Conservation (phyloP, 768 basidiomycete genomes). For the Tulasnella sp. region DNA sequence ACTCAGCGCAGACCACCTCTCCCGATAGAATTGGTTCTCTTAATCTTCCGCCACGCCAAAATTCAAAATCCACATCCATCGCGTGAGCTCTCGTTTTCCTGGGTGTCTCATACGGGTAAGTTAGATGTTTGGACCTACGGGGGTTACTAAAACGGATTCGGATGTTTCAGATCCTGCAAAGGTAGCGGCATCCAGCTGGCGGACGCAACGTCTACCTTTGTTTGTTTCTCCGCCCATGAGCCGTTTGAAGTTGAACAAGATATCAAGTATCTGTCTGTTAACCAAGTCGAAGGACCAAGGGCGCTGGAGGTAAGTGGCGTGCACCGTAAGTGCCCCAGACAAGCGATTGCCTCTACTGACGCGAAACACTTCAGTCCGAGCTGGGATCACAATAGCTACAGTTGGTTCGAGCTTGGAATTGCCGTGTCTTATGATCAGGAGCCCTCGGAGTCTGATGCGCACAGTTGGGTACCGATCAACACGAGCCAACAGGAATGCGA, state of each 20-base stretch:
- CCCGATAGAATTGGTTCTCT: not conserved
- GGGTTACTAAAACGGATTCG: no score
- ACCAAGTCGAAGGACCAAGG: slow-evolving; percentile 23
- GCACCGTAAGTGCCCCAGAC: not conserved
- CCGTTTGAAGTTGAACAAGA: not conserved
- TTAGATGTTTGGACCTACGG: no score
- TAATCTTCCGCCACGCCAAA: not conserved
- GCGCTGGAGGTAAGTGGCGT: slow-evolving; percentile 2
- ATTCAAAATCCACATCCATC: not conserved
- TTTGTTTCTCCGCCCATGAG: not conserved
- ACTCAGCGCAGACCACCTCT: not conserved
- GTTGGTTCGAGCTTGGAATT: slow-evolving; percentile 24
- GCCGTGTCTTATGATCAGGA: not conserved
- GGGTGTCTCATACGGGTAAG: not conserved
- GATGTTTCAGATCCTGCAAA: not conserved
- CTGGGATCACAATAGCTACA: slow-evolving; percentile 20
- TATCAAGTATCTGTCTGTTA: slow-evolving; percentile 6
- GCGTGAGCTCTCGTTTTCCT: not conserved
- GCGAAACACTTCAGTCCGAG: not conserved
- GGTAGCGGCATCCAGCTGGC: not conserved
- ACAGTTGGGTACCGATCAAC: not conserved
- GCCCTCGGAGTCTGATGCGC: not conserved
- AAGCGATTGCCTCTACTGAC: not conserved
- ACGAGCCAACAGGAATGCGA: not conserved
- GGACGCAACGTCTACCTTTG: not conserved